A percentile compares a stretch with the other conserved stretches of the same genome.
Conservation (phyloP, 2,329 filamentous ascomycete genomes). For the Fonsecaea erecta region DNA sequence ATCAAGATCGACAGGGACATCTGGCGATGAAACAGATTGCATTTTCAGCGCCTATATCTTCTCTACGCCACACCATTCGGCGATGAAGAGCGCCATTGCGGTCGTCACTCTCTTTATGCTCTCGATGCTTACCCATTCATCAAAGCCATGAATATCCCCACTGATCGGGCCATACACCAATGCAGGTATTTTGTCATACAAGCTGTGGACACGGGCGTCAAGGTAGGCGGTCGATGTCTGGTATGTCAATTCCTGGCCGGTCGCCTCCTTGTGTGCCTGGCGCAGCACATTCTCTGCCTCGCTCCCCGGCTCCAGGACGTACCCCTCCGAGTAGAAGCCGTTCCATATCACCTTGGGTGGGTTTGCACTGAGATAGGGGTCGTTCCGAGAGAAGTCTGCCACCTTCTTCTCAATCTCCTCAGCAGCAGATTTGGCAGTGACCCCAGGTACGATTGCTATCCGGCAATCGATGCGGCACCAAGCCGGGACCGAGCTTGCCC, state of each 20-base stretch:
- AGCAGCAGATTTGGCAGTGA: slow-evolving; percentile 31
- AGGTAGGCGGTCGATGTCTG: slow-evolving; percentile 30
- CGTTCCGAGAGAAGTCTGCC: slow-evolving; percentile 37
- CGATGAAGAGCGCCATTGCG: slow-evolving; percentile 33
- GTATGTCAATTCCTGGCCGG: slow-evolving; percentile 27
- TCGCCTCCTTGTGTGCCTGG: slow-evolving; percentile 36
- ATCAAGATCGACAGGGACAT: background rate
- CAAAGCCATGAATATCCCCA: slow-evolving; percentile 56
- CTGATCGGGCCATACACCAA: slow-evolving; percentile 30
- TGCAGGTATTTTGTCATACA: slow-evolving; percentile 32
- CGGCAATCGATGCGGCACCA: slow-evolving; percentile 34
- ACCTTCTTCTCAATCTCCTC: slow-evolving; percentile 40
- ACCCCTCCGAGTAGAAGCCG: slow-evolving; percentile 37
- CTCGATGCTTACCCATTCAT: slow-evolving; percentile 57
- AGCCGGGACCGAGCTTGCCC: slow-evolving; percentile 32
- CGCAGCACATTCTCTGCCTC: slow-evolving; percentile 33
- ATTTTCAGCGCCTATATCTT: slow-evolving; percentile 15
- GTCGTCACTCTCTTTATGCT: slow-evolving; percentile 40
- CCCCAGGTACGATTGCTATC: slow-evolving; percentile 30
- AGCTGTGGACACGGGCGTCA: slow-evolving; percentile 28
- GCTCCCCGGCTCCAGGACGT: slow-evolving; percentile 40
- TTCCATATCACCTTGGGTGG: slow-evolving; percentile 38
- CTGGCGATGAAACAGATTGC: background rate
- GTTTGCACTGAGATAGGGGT: slow-evolving; percentile 39
- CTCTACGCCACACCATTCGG: slow-evolving; percentile 33